Evolutionary conservation across 2,329 filamentous ascomycete genomes (phyloP).

Genomic region (Nemania diffusa): DNA sequence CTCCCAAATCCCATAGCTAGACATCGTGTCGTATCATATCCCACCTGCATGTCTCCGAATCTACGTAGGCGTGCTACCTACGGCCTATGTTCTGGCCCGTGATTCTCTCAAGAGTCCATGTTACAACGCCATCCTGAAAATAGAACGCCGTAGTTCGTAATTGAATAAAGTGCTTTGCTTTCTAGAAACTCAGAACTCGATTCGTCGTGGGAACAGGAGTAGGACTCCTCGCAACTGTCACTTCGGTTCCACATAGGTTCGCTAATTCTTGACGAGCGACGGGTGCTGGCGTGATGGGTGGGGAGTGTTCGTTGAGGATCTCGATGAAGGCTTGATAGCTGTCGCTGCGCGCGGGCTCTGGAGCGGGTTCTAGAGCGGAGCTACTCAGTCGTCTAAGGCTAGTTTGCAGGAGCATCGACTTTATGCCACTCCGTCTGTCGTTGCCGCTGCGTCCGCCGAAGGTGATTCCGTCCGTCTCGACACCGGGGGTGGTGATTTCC

Average conservation of each 20-base stretch:
- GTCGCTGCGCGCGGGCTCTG: constrained; percentile 1
- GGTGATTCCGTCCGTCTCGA: constrained; percentile 2
- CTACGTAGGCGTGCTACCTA: not conserved
- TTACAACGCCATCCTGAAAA: not conserved
- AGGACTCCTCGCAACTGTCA: constrained; percentile 29
- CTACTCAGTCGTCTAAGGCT: constrained; percentile 31
- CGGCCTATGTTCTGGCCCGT: not conserved
- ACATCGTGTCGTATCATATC: constrained; percentile 10
- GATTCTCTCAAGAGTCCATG: not conserved
- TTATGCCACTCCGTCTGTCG: constrained; percentile 22
- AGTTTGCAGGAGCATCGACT: constrained; percentile 33
- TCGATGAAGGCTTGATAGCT: not conserved
- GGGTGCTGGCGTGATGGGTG: not conserved
- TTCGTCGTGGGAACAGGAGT: constrained; percentile 39
- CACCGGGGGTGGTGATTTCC: not conserved
- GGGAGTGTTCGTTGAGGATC: not conserved
- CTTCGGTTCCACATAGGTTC: constrained; percentile 27
- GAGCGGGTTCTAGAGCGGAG: no score
- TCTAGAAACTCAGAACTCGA: constrained; percentile 35
- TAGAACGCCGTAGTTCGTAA: not conserved
- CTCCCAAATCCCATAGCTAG: constrained; percentile 14
- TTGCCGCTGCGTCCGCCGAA: constrained; percentile 2
- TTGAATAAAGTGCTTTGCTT: not conserved
- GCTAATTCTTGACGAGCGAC: constrained; percentile 8
- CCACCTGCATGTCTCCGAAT: not conserved